These are phyloP conservation scores for Teunomyces atbi DNA, from an alignment of 805 yeast species.

Conservation along the genomic window DNA sequence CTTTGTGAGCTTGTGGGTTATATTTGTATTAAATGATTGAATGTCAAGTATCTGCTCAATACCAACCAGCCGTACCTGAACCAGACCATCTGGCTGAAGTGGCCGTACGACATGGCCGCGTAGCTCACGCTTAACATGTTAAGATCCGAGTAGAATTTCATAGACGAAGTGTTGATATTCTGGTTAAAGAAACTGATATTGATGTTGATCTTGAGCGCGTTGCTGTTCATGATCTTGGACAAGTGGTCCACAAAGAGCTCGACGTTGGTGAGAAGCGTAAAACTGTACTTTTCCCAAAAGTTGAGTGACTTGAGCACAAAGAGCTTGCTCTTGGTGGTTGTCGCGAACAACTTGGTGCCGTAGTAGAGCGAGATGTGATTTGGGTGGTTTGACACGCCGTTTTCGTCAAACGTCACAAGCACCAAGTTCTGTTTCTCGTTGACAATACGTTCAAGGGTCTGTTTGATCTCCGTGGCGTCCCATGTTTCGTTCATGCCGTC, in stretches of 20 bases:
- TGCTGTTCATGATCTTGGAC: constrained; percentile 30
- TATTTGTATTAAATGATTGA: constrained; percentile 58
- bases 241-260: constrained; percentile 38
- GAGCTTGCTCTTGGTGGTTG: constrained; percentile 15
- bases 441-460: constrained; percentile 31
- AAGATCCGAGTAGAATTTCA: constrained; percentile 40
- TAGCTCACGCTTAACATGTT: constrained; percentile 44
- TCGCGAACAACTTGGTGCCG: constrained; percentile 42
- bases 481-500: constrained; percentile 74
- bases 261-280: constrained; percentile 42
- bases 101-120: constrained; percentile 79
- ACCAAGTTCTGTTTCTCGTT: constrained; percentile 25
- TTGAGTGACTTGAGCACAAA: constrained; percentile 35
- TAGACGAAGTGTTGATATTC: constrained; percentile 19
- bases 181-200: constrained; percentile 37
- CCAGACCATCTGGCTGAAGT: constrained; percentile 92
- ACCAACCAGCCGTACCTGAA: constrained; percentile 86
- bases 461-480: constrained; percentile 48
- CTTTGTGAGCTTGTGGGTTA: not conserved
- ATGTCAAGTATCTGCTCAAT: constrained; percentile 71
- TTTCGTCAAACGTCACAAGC: constrained; percentile 74
- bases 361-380: constrained; percentile 70
- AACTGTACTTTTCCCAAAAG: constrained; percentile 50
- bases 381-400: constrained; percentile 84
- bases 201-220: constrained; percentile 31